Percentiles rank a stretch among this genome's conserved stretches.
These are phyloP conservation scores for Pyrenochaeta sp. DNA, from an alignment of 2,329 filamentous ascomycete genomes.

Conservation along the genomic window DNA sequence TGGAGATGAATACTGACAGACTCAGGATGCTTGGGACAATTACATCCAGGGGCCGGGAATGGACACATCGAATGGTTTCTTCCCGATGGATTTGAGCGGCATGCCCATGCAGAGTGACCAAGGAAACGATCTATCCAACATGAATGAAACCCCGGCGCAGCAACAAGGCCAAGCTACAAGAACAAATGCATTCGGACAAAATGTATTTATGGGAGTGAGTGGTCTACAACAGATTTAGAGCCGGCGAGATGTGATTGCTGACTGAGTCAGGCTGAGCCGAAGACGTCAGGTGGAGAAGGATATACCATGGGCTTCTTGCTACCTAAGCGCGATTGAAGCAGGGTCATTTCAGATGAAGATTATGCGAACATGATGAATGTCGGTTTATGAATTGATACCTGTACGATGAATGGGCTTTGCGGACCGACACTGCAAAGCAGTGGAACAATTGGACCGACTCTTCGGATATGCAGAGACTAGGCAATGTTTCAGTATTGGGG, in stretches of 20 bases:
- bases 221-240: conserved; percentile 7
- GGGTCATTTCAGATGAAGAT: too few relatives aligned
- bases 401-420: too few relatives aligned
- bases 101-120: conserved; percentile 44
- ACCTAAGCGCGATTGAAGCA: conserved; percentile 31
- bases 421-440: too few relatives aligned
- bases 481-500: too few relatives aligned
- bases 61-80: conserved; percentile 52
- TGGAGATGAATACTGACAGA: conserved; percentile 12
- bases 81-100: conserved; percentile 51
- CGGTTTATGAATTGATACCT: conserved; percentile 1
- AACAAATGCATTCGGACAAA: conserved; percentile 40
- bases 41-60: conserved; percentile 68
- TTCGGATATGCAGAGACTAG: too few relatives aligned
- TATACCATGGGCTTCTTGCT: conserved; percentile 41
- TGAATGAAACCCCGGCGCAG: conserved; percentile 16
- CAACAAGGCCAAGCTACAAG: conserved; percentile 27
- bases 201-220: conserved; percentile 51
- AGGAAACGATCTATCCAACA: conserved; percentile 21
- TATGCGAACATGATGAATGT: too few relatives aligned
- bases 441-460: too few relatives aligned
- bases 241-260: conserved; percentile 7
- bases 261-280: conserved; percentile 33
- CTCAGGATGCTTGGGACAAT: conserved; percentile 69
- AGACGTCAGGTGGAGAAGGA: conserved; percentile 30